These are phyloP conservation scores for Malassezia dermatis DNA, from an alignment of 1,284 basidiomycete genomes.

Conservation along the genomic window DNA sequence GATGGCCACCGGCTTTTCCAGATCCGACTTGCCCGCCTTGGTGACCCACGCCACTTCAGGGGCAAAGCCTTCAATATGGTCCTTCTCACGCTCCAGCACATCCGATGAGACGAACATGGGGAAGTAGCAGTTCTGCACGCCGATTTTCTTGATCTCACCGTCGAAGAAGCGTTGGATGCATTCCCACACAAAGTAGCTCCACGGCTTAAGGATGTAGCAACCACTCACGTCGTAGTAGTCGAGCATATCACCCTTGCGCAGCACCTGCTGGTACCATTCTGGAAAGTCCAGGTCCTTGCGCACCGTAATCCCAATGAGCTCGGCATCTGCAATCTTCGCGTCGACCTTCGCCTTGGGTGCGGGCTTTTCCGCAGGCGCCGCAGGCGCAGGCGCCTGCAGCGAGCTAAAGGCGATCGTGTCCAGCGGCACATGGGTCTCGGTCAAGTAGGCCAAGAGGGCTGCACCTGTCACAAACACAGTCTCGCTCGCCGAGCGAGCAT, in stretches of 20 bases:
- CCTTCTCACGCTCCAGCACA: slow-evolving; percentile 90
- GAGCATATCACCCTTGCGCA: slow-evolving; percentile 96
- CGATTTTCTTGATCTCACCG: slow-evolving; percentile 74
- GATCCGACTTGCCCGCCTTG: slow-evolving; percentile 77
- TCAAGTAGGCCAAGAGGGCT: slow-evolving; percentile 34
- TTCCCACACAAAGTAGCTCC: slow-evolving; percentile 96
- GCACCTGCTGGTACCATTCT: slow-evolving; percentile 58
- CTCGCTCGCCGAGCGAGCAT: slow-evolving; percentile 34
- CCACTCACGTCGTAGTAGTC: slow-evolving; percentile 98
- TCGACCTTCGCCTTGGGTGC: slow-evolving; percentile 24
- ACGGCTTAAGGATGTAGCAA: slow-evolving; percentile 95
- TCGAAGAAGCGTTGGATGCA: slow-evolving; percentile 60
- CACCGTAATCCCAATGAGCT: slow-evolving; percentile 46
- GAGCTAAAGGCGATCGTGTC: slow-evolving; percentile 33
- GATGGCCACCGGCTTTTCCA: slow-evolving; percentile 95
- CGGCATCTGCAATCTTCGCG: slow-evolving; percentile 42
- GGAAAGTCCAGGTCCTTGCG: slow-evolving; percentile 45
- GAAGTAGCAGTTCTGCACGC: slow-evolving; percentile 95
- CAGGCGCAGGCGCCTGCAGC: slow-evolving; percentile 21
- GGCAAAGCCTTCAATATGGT: slow-evolving; percentile 99
- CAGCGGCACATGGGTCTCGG: slow-evolving; percentile 35
- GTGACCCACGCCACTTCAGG: slow-evolving; percentile 99
- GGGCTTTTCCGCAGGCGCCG: slow-evolving; percentile 17
- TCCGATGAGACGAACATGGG: slow-evolving; percentile 94
- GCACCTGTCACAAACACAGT: slow-evolving; percentile 40